Evolutionary conservation across 2,329 filamentous ascomycete species (phyloP), one percentile per base, ranked within the genome.

Genomic region (Paecilomyces niveus): DNA sequence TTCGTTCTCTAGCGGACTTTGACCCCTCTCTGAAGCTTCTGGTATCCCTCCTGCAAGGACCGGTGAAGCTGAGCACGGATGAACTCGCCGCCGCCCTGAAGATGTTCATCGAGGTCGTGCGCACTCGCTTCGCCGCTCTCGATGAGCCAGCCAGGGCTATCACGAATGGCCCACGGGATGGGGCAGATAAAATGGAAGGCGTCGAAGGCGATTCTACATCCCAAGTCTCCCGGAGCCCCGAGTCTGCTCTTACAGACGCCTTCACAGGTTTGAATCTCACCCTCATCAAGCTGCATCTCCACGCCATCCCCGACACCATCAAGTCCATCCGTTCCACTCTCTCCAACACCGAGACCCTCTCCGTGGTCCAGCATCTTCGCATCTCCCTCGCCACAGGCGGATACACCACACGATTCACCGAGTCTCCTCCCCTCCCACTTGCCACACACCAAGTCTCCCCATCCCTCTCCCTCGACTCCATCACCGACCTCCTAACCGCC

Each of bases 361-460:
- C 71, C 52, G 72, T 73, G 60, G 68, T 76, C 55, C 71, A 76
- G 59, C 75, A 77, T 57, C 74, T 77, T 56, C 75, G 75, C 56
- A 70, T 76, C 63, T 72, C 70, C 57, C 74, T 77, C 54, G 75
- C 74, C 26, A 75, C 73, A 18, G 73, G 73, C 52, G 75, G 75
- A 33, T 70, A 74, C 63, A 76, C 74, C 32, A 73, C 74, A 21
- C 73, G 72, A n/a, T 74, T 75, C 67, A 73, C 70, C 56, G 74
- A 76, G 64, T 68, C 72, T 55, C 69, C 72, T 1, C 73, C 74
- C 33, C 67, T 69, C 21, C 69, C 74, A 3, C 68, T 74, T 54
- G 65, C 68, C 13, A 64, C 69, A 31, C 66, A 70, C 53, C 68
- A 73, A 54, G 72, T 73, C 21, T 69, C 68, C 1, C 74, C 74